These are phyloP conservation scores for Picea abies DNA, from an alignment of 83 land plant species.

Conservation along the genomic window DNA sequence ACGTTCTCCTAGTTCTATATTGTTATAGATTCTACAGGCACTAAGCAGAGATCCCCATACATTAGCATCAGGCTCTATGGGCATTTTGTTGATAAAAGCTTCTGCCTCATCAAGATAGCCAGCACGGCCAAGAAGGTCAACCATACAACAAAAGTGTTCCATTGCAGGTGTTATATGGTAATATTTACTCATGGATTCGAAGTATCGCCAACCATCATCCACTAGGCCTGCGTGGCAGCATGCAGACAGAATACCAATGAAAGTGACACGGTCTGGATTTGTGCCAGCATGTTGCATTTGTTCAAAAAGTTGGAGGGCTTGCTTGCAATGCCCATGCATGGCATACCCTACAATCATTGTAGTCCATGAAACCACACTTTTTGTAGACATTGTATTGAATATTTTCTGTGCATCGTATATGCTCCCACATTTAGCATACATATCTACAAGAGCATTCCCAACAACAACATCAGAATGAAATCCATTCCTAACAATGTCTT, in stretches of 20 bases:
- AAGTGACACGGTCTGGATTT: constrained; percentile 2
- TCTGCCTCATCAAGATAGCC: constrained; percentile 37
- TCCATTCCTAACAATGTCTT: constrained; percentile 15
- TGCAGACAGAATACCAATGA: constrained; percentile 12
- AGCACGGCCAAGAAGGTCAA: constrained; percentile 47
- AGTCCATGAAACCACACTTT: constrained; percentile 16
- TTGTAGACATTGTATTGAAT: constrained; percentile 3
- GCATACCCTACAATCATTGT: background rate
- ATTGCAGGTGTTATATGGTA: constrained; percentile 23
- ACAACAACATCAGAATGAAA: constrained; percentile 19
- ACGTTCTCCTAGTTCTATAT: constrained; percentile 30
- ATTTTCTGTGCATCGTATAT: constrained; percentile 6
- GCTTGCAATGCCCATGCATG: background rate
- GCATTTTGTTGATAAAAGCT: constrained; percentile 22
- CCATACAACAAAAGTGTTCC: constrained; percentile 33
- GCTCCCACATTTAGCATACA: constrained; percentile 44
- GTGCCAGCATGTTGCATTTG: background rate
- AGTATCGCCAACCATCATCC: constrained; percentile 27
- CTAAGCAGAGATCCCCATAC: constrained; percentile 33
- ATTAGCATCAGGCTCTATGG: constrained; percentile 23
- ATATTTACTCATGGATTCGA: constrained; percentile 12
- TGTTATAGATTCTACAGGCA: constrained; percentile 25
- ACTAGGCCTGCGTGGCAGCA: constrained; percentile 17
- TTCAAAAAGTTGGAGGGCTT: constrained; percentile 2
- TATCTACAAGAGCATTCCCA: constrained; percentile 40